phyloP scores from a whole-genome alignment of 2,329 filamentous ascomycete species.

The Stachybotrys elegans region DNA sequence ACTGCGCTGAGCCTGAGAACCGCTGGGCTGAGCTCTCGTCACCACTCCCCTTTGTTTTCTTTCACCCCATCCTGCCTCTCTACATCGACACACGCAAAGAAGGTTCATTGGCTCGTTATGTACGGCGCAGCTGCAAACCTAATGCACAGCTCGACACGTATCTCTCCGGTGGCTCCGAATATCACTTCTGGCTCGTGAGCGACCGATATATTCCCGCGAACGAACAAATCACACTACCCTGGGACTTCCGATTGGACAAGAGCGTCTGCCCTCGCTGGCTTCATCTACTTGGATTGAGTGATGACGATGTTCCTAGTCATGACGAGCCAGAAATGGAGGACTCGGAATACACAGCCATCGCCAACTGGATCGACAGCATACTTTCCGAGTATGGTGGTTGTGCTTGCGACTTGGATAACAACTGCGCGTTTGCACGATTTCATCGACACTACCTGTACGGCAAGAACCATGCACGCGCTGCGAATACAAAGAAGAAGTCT shows the following conservation, averaged over 20 bases:
- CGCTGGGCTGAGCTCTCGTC: conserved; percentile 62
- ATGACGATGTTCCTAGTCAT: conserved; percentile 47
- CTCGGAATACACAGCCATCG: conserved; percentile 54
- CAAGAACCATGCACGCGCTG: conserved; percentile 35
- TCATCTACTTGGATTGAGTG: conserved; percentile 55
- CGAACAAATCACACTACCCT: conserved; percentile 60
- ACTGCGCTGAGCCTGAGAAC: conserved; percentile 61
- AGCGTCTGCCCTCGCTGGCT: conserved; percentile 49
- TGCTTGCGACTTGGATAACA: conserved; percentile 61
- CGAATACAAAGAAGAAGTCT: conserved; percentile 41
- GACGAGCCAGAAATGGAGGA: conserved; percentile 53
- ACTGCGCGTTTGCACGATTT: conserved; percentile 61
- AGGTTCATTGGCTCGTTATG: conserved; percentile 80
- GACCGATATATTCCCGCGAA: conserved; percentile 65
- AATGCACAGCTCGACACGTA: conserved; percentile 87
- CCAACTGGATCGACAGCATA: conserved; percentile 62
- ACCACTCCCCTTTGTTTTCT: conserved; percentile 72
- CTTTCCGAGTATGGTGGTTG: conserved; percentile 76
- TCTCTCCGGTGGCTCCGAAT: conserved; percentile 70
- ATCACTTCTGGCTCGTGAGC: conserved; percentile 90
- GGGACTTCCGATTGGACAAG: conserved; percentile 62
- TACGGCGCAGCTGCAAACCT: conserved; percentile 86
- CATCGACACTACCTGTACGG: conserved; percentile 49
- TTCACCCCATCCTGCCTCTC: conserved; percentile 81
- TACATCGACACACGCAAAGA: conserved; percentile 90